Base-by-base conservation (phyloP, 1,284 basidiomycete genomes). In the Cryptococcus amylolentus region DNA sequence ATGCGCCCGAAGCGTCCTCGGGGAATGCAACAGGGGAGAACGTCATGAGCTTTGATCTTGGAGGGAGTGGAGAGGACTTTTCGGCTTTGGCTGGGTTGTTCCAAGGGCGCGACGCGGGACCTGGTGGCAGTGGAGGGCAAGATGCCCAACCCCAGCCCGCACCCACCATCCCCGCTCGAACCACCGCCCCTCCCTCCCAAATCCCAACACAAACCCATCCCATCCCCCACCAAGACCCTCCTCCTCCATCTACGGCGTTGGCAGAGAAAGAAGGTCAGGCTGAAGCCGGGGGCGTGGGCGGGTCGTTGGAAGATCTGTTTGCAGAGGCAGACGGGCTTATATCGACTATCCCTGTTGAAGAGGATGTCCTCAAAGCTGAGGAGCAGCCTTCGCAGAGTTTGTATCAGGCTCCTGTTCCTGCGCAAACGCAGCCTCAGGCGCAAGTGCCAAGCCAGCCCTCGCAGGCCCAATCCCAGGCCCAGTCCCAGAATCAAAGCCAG, bases 41-140 rank as follows among this genome's bases (percentile, higher is more conserved):
- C 10, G 14, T 27, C 3, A 23, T 52, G 12, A 52, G 55, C 27
- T 55, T 61, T 43, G 56, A 57, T 37, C 52, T 61, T 20, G 44
- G 35, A 16, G 51, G 42, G n/a, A 49, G 45, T 5, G 56, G 57
- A n/a, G 31, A 47, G 5, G 59, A 61, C 35, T 61, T 55, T 39
- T 61, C 59, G 2, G 59, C 59, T 40, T 48, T 61, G 42, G 59
- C 59, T 2, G 59, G 59, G 28, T 20, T 61, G 42, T 61, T 61
- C 47, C 26, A 35, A 8, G 38, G 20, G 13, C 42, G n/a, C 13
- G 38, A 27, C n/a, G 27, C 23, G 5, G 39, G 35, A 10, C 7
- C 27, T 16, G 35, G 18, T 20, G 23, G 39, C 1, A 8, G 18
- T 6, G 41, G 41, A 7, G 41, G 31, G 10, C 31, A 35, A 35